Base-by-base conservation (phyloP, 2,329 filamentous ascomycete genomes). In the Leptosphaerulina australis region DNA sequence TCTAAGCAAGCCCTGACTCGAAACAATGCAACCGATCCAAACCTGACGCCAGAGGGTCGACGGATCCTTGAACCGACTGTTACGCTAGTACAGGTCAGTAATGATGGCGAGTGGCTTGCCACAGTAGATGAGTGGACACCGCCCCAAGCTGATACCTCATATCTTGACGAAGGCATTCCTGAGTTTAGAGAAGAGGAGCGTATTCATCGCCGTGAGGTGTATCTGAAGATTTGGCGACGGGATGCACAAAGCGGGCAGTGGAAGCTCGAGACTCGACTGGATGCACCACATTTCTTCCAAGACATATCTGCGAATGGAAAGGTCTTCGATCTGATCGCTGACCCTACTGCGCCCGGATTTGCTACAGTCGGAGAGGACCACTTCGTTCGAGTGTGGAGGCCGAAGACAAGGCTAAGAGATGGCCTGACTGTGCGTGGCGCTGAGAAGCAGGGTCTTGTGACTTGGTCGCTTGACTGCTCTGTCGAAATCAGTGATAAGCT, bases 71-170 rank as follows among this genome's bases (percentile, higher is more conserved):
- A 96, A 60, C 93, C 94, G 0, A 83, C 88, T 54, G 83, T 96
- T 36, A 87, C 83, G 5, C 83, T 88, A 47, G 77, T 97, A 40
- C 83, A 86, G 33, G 84, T 94, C 60, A 93, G 89, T 33, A 77
- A 82, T 39, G 88, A 97, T 66, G 93, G 93, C 14, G 81, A 85
- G 58, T 97, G 93, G 92, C 81, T 99, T 49, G 92, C 88, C 4
- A 97, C 91, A 1, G 83, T 96, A 1, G 94, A 99, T 68, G 89
- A 92, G 65, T 99, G 94, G 94, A 81, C 82, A 41, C 91, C 91
- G 1, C 84, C 89, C 8, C 75, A 77, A 10, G 78, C 82, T 52
- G 91, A 97, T 66, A 74, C 89, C 11, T 80, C 83, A 29, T 81
- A 81, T 47, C 71, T 88, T 21, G 64, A 69, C 24, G 68, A 72